Base-by-base conservation (phyloP, 1,284 basidiomycete genomes). In the Tremellales sp. region DNA sequence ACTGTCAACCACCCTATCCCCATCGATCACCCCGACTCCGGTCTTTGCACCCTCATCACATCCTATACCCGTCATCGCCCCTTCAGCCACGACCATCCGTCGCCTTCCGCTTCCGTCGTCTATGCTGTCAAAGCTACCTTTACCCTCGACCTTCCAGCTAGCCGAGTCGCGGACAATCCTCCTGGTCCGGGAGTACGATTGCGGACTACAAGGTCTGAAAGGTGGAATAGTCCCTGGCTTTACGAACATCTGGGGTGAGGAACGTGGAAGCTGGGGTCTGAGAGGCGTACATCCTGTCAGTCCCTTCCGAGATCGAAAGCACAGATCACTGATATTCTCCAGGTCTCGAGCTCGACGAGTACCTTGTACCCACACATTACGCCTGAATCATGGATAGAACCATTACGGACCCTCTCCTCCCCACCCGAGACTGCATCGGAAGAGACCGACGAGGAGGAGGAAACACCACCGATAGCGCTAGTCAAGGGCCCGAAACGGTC, bases 401-500 rank as follows among this genome's bases (percentile, higher is more conserved):
- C 82, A 0, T 63, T 87, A 15, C 39, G 54, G 0, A 31, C 55
- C 3, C 47, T 61, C 22, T 3, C 43, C 10, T 31, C 43, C 39
- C 4, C 21, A 24, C 12, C 29, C 8, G 31, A 29, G 35, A 31
- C 50, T 7, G 17, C 6, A 3, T 8, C n/a, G n/a, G 51, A 49
- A 2, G 54, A 46, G 3, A 36, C 46, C 12, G 25, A 55, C 3
- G 53, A 56, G 6, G 60, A 46, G 2, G 54, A 59, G 2, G 40
- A 53, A 4, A 54, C 57, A 2, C 67, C 74, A 0, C 56, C 66
- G 3, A 62, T 78, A 0, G 73, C 72, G 54, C 65, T 97, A 1
- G 79, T 97, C 15, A 87, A 85, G 62, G 93, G 94, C 0, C 80
- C 85, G 0, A 94, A 89, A 70, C 85, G 88, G 46, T 80, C 83